phyloP scores from a whole-genome alignment of 495 filamentous ascomycete genomes.

The Xylaria flabelliformis region DNA sequence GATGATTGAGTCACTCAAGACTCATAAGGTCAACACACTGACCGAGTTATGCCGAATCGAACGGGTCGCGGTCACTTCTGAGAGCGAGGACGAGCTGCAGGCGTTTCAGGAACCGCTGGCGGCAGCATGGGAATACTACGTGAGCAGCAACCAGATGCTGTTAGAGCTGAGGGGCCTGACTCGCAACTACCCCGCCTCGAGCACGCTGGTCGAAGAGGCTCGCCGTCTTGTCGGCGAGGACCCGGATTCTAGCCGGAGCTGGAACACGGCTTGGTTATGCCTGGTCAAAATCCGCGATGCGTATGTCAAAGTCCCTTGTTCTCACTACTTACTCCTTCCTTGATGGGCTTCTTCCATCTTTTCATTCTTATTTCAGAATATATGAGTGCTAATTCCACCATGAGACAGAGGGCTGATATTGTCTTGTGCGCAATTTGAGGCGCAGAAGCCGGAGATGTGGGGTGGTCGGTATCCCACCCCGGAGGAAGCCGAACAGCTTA shows the following conservation, averaged over 20 bases:
- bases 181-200: conserved; percentile 74
- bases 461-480: conserved; percentile 62
- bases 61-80: conserved; percentile 62
- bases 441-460: conserved; percentile 75
- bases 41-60: conserved; percentile 79
- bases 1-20: conserved; percentile 56
- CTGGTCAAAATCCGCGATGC: conserved; percentile 70
- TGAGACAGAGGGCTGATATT: conserved; percentile 60
- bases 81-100: conserved; percentile 61
- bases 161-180: conserved; percentile 73
- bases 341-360: background rate
- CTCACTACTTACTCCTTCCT: background rate
- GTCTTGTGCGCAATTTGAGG: conserved; percentile 64
- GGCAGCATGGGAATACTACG: conserved; percentile 74
- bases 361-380: background rate
- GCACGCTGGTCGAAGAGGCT: conserved; percentile 69
- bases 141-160: conserved; percentile 75
- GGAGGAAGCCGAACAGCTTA: conserved; percentile 63
- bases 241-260: conserved; percentile 69
- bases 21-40: conserved; percentile 39
- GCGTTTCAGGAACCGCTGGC: conserved; percentile 67
- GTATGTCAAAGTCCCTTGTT: conserved; percentile 50
- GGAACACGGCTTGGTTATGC: conserved; percentile 80
- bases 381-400: conserved; percentile 2
- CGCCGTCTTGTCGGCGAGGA: conserved; percentile 70